Percentiles rank a stretch among this genome's conserved stretches.
Evolutionary conservation across 2,329 filamentous ascomycete species (phyloP).

Genomic region (Mycosphaerella arachidis): DNA sequence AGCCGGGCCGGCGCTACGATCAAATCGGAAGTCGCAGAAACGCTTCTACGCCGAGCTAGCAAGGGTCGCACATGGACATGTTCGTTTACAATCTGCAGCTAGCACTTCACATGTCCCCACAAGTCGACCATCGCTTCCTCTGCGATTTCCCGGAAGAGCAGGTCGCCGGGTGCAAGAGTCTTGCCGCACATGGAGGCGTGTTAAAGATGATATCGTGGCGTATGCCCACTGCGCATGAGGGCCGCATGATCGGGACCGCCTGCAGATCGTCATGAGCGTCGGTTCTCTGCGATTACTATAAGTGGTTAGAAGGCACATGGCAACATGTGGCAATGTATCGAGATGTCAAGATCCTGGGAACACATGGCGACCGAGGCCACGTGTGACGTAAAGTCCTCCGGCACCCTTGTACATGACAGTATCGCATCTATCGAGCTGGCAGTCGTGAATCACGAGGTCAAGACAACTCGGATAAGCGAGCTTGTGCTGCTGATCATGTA

Average conservation of each 20-base stretch:
- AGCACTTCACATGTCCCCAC: too few relatives aligned
- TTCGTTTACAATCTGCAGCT: too few relatives aligned
- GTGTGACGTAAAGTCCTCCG: neutral
- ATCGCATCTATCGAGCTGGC: neutral
- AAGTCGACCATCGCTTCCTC: too few relatives aligned
- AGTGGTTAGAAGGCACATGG: neutral
- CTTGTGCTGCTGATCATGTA: neutral
- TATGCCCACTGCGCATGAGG: neutral
- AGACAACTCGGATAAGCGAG: neutral
- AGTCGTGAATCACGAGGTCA: neutral
- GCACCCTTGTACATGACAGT: neutral
- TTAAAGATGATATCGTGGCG: too few relatives aligned
- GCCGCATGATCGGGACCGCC: neutral
- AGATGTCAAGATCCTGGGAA: neutral
- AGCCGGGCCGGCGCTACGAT: too few relatives aligned
- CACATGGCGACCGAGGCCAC: neutral
- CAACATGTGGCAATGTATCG: neutral
- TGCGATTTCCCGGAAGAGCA: too few relatives aligned
- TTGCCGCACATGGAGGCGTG: too few relatives aligned
- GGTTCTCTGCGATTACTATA: neutral
- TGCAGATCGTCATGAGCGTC: neutral
- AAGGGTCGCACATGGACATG: too few relatives aligned
- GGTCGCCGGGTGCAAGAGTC: too few relatives aligned
- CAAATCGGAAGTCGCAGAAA: too few relatives aligned
- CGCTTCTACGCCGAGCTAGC: too few relatives aligned